Percentiles rank a stretch among this genome's conserved stretches.
These are phyloP conservation scores for Beauveria australis DNA, from an alignment of 2,329 filamentous ascomycete species.

Conservation along the genomic window DNA sequence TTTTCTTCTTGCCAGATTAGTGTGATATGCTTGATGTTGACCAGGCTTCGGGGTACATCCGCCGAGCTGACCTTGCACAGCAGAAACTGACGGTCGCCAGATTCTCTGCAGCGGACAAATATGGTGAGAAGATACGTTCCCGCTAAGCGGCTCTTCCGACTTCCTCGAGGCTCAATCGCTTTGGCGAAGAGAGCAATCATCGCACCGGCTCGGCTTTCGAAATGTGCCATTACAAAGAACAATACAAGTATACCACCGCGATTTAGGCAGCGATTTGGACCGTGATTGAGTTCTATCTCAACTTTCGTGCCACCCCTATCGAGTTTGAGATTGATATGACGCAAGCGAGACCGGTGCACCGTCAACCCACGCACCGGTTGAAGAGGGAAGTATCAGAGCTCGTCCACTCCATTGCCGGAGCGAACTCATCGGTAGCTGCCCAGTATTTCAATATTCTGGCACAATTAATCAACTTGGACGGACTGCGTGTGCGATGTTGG, in stretches of 20 bases:
- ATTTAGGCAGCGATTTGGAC: too few relatives aligned
- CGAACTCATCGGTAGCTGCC: neutral
- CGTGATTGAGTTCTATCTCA: neutral
- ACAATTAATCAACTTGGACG: neutral
- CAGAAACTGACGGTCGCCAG: neutral
- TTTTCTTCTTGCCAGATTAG: neutral
- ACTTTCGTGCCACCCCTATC: neutral
- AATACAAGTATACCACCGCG: neutral
- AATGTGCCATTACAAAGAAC: neutral
- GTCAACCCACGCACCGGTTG: neutral
- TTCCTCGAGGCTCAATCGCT: neutral
- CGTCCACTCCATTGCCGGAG: neutral
- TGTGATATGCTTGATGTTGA: neutral
- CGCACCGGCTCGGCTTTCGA: neutral
- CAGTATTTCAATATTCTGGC: neutral
- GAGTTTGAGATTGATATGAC: neutral
- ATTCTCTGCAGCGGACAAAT: neutral
- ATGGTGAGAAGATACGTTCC: too few relatives aligned
- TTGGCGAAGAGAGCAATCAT: neutral
- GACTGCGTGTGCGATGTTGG: neutral
- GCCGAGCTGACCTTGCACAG: neutral
- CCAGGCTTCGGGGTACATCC: neutral
- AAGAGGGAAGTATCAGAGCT: neutral
- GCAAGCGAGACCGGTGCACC: constrained; percentile 4
- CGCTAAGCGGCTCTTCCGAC: neutral